Conservation (phyloP, 163 green algal species). For the Volvox carteri region DNA sequence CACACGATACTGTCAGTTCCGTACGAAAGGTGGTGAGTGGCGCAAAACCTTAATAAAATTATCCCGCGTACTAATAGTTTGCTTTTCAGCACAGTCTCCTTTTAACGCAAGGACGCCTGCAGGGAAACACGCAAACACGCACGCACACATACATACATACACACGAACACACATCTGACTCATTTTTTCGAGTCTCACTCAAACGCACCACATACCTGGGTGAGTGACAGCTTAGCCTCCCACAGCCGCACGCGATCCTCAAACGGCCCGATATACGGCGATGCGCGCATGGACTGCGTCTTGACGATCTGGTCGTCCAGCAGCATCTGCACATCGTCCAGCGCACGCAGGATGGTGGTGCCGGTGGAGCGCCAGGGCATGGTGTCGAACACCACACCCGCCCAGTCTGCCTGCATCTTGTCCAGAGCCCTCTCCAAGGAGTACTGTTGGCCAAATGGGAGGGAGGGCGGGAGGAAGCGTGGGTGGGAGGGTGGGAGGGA, state of each 20-base stretch:
- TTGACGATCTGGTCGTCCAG: constrained; percentile 89
- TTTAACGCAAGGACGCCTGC: no score
- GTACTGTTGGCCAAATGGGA: constrained; percentile 67
- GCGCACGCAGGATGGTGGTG: constrained; percentile 76
- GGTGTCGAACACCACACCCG: constrained; percentile 76
- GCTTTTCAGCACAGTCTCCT: no score
- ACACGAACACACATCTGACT: no score
- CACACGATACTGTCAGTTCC: no score
- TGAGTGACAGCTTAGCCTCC: constrained; percentile 80
- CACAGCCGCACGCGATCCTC: constrained; percentile 83
- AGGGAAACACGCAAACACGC: no score
- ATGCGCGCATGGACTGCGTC: constrained; percentile 83
- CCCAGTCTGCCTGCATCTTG: constrained; percentile 81
- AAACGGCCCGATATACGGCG: constrained; percentile 83
- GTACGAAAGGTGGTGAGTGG: no score
- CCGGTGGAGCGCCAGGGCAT: constrained; percentile 67
- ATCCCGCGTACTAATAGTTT: no score
- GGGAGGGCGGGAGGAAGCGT: not conserved
- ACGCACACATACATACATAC: no score
- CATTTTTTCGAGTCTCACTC: no score
- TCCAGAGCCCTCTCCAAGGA: constrained; percentile 79
- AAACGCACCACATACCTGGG: constrained; percentile 66
- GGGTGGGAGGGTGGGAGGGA: not conserved
- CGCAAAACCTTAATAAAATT: no score
- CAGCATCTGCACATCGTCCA: constrained; percentile 84